Conservation (phyloP, 805 yeast genomes). For the Saccharomycopsis oosterbeekiorum region DNA sequence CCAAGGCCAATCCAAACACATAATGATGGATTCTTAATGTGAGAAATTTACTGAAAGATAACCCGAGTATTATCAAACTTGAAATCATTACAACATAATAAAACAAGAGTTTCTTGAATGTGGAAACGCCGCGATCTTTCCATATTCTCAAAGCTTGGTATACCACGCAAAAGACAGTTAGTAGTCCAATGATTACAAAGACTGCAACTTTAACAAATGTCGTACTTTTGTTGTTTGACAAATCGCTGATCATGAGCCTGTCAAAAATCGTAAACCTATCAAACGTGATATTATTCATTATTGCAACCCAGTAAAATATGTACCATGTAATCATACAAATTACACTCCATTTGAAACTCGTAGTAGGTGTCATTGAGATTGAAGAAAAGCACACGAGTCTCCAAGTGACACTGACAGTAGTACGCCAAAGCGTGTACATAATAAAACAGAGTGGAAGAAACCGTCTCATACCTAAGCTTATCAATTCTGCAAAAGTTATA, state of each 20-base stretch:
- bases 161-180: conserved; percentile 35
- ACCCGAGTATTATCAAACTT: conserved; percentile 31
- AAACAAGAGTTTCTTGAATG: conserved; percentile 47
- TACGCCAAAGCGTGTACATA: conserved; percentile 55
- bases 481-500: conserved; percentile 34
- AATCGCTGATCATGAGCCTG: conserved; percentile 61
- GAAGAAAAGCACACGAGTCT: not conserved
- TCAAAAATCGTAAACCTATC: conserved; percentile 77
- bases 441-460: conserved; percentile 68
- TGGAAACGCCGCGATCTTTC: conserved; percentile 45
- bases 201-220: conserved; percentile 64
- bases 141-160: conserved; percentile 74
- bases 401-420: not conserved
- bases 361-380: conserved; percentile 20
- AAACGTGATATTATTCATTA: conserved; percentile 77
- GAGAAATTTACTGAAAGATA: conserved; percentile 31
- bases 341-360: not conserved
- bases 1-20: conserved; percentile 61
- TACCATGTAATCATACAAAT: conserved; percentile 43
- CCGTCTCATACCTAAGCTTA: conserved; percentile 65
- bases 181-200: conserved; percentile 31
- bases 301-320: conserved; percentile 74
- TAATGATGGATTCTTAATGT: conserved; percentile 76
- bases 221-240: conserved; percentile 47
- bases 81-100: conserved; percentile 42